These are phyloP conservation scores for Aquanectria penicillioides DNA, from an alignment of 2,329 filamentous ascomycete genomes.

Conservation along the genomic window DNA sequence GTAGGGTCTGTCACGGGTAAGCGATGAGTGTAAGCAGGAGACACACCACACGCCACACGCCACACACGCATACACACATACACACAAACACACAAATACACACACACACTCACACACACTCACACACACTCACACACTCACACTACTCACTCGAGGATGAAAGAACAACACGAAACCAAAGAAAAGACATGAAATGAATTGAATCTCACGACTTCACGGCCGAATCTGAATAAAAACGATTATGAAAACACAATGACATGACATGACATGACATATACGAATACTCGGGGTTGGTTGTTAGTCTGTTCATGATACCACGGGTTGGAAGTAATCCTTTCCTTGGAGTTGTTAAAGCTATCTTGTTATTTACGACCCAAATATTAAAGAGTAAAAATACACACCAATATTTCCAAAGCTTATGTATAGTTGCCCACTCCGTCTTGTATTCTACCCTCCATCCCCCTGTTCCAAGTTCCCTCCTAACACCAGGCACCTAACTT, in stretches of 20 bases:
- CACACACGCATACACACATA: too few species aligned
- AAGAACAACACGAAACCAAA: neutral
- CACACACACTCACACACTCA: too few species aligned
- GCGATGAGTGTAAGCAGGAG: conserved; percentile 10
- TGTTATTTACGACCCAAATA: too few species aligned
- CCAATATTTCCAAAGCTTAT: neutral
- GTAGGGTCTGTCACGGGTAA: conserved; percentile 60
- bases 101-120: too few species aligned
- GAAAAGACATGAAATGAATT: conserved; percentile 19
- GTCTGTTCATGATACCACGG: conserved; percentile 24
- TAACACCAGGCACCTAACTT: too few species aligned
- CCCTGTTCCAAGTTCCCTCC: too few species aligned
- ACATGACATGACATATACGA: conserved; percentile 3
- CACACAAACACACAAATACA: too few species aligned
- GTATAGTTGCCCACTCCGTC: too few species aligned
- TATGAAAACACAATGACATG: neutral
- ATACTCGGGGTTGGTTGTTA: neutral
- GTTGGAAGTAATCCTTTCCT: neutral
- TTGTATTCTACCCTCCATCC: too few species aligned
- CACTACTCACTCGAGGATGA: neutral
- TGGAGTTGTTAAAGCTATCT: neutral
- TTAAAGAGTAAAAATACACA: too few species aligned
- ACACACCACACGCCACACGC: too few species aligned
- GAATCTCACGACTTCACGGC: conserved; percentile 3
- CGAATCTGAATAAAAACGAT: conserved; percentile 9